phyloP scores from a whole-genome alignment of 371 early-diverging fungal species.

The Mortierella sp. region DNA sequence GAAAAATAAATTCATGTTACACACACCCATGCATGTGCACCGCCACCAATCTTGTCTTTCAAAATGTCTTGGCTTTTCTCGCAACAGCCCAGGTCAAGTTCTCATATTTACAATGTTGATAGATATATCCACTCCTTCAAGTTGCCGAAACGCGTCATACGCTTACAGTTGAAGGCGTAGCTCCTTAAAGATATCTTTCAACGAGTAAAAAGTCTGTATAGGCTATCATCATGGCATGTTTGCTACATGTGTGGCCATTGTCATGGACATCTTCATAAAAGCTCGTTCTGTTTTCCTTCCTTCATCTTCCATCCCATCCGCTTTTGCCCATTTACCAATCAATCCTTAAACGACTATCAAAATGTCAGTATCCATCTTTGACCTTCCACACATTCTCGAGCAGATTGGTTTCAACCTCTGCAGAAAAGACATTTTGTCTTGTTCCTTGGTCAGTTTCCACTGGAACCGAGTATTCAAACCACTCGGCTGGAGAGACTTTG shows the following conservation, averaged over 20 bases:
- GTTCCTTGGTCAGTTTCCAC: constrained; percentile 1
- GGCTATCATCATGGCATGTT: background rate
- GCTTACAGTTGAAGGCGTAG: background rate
- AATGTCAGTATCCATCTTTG: constrained; percentile 19
- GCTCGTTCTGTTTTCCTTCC: background rate
- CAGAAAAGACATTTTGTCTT: background rate
- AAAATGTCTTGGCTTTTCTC: background rate
- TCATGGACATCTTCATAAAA: background rate
- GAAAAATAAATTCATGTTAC: background rate
- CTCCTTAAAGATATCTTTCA: background rate
- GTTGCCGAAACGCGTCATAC: no score
- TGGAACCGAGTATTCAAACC: constrained; percentile 10
- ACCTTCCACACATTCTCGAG: constrained; percentile 8
- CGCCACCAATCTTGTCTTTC: background rate
- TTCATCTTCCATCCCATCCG: no score
- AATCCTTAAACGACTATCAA: background rate
- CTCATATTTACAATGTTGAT: background rate
- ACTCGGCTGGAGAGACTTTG: constrained; percentile 9
- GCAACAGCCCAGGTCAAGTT: background rate
- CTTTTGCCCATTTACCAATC: no score
- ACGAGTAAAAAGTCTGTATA: no score
- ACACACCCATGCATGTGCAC: background rate
- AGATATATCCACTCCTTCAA: no score
- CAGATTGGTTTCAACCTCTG: background rate
- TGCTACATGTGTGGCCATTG: background rate